Evolutionary conservation across 2,329 filamentous ascomycete genomes (phyloP), one percentile per base, ranked within the genome.

Genomic region (Emericellopsis cladophorae): DNA sequence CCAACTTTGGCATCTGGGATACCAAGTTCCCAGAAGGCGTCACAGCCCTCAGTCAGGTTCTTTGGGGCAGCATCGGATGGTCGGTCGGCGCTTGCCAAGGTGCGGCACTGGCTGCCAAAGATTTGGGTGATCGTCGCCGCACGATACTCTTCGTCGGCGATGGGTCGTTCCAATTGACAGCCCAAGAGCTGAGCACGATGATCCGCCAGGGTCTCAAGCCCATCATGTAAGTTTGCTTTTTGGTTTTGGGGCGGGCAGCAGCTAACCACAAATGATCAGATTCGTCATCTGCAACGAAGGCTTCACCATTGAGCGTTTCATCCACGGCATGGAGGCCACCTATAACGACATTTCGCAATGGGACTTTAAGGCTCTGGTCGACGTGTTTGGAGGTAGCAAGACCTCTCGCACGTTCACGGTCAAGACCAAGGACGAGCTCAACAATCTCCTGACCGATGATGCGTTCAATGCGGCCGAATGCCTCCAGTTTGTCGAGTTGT

Each of bases 141-240:
- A 87, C 83, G 0, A 80, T 95, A 36, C 68, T 94, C 31, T 89
- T 93, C 54, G 85, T 88, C n/a, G 88, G 88, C 21, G 88, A 95
- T 52, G 88, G 88, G 23, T 86, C 80, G 43, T 80, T 93, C 60
- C 86, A 95, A 57, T 69, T 94, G 43, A 93, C 86, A 0, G 81
- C 76, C 0, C 87, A 94, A 57, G 87, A 92, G 60, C 56, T 94
- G 47, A 84, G 79, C 58, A 92, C 86, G 10, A 90, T 94, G 72
- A 75, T 94, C 47, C 74, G 80, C 24, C 79, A 84, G 45, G 69
- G 74, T 21, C 66, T 94, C 43, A 79, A 81, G 46, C 76, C 84
- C 16, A 90, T 88, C 53, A 79, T 94, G 72, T 82, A 62, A 66
- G 76, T 64, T 40, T 6, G 12, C 18, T 23, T 15, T 42, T 8